Evolutionary conservation across 306 rosid species (phyloP).

Genomic region (Mimosa bimucronata): DNA sequence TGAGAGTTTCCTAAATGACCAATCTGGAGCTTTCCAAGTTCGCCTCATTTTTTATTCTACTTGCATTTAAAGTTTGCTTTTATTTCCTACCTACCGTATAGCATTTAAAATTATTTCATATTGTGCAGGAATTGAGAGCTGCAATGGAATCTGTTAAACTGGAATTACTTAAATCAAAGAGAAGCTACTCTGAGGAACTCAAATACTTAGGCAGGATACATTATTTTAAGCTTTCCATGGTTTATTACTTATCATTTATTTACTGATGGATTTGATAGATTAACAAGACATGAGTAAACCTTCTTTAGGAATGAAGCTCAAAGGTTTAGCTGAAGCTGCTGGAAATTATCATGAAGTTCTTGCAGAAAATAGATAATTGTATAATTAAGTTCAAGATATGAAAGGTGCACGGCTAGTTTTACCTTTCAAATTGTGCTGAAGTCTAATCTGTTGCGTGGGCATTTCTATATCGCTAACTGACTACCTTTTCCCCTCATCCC

Average conservation of each 20-base stretch:
- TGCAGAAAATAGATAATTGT: constrained; percentile 63
- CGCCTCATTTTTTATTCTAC: constrained; percentile 34
- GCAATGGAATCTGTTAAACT: constrained; percentile 66
- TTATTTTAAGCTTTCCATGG: constrained; percentile 22
- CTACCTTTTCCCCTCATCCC: not conserved
- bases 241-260: not conserved
- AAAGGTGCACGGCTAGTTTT: constrained; percentile 50
- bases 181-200: constrained; percentile 66
- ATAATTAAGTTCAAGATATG: constrained; percentile 74
- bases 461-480: not conserved
- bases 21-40: constrained; percentile 76
- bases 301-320: constrained; percentile 53
- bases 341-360: constrained; percentile 64
- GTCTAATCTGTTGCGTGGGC: not conserved
- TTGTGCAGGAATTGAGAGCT: constrained; percentile 62
- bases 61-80: constrained; percentile 21
- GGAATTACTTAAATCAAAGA: constrained; percentile 68
- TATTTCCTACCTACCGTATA: constrained; percentile 29
- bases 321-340: constrained; percentile 65
- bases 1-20: constrained; percentile 55
- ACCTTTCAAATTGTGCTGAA: not conserved
- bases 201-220: constrained; percentile 71
- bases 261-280: constrained; percentile 2
- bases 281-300: constrained; percentile 25
- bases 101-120: constrained; percentile 33